Conservation (phyloP, 768 basidiomycete genomes). For the Melanogaster broomeanus region DNA sequence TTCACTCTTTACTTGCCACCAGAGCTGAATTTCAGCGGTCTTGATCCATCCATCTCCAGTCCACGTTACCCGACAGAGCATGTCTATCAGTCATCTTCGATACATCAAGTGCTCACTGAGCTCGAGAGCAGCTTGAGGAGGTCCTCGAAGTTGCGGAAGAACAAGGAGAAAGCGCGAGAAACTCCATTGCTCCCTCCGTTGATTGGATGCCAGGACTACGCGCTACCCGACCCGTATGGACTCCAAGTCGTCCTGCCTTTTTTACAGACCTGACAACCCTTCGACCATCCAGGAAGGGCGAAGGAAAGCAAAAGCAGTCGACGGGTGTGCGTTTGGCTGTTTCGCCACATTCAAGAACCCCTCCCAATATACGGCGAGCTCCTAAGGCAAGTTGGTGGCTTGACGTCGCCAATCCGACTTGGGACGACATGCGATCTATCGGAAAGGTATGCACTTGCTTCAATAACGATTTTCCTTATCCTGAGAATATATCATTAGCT, state of each 20-base stretch:
- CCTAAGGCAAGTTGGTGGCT: constrained; percentile 87
- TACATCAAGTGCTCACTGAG: constrained; percentile 48
- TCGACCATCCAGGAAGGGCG: constrained; percentile 46
- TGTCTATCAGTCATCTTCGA: constrained; percentile 45
- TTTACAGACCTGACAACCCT: constrained; percentile 28
- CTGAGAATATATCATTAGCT: constrained; percentile 44
- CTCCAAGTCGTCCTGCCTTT: constrained; percentile 31
- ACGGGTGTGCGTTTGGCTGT: not conserved
- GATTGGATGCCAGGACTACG: constrained; percentile 32
- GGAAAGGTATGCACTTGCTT: constrained; percentile 62
- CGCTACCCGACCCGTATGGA: constrained; percentile 33
- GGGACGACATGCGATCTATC: constrained; percentile 84
- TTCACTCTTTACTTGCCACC: constrained; percentile 69
- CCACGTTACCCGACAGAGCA: constrained; percentile 17
- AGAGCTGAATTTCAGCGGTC: constrained; percentile 13
- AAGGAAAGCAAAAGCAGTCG: constrained; percentile 39
- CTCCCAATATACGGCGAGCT: constrained; percentile 10
- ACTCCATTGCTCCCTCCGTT: constrained; percentile 1
- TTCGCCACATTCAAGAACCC: not conserved
- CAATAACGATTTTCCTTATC: not conserved
- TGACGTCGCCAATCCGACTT: constrained; percentile 84
- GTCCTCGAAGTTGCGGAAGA: constrained; percentile 33
- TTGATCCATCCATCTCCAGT: constrained; percentile 4
- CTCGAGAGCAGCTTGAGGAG: constrained; percentile 51
- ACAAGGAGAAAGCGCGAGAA: constrained; percentile 10